Base-by-base conservation (phyloP, 1,284 basidiomycete species). In the Sporisorium iseilematis-ciliati region DNA sequence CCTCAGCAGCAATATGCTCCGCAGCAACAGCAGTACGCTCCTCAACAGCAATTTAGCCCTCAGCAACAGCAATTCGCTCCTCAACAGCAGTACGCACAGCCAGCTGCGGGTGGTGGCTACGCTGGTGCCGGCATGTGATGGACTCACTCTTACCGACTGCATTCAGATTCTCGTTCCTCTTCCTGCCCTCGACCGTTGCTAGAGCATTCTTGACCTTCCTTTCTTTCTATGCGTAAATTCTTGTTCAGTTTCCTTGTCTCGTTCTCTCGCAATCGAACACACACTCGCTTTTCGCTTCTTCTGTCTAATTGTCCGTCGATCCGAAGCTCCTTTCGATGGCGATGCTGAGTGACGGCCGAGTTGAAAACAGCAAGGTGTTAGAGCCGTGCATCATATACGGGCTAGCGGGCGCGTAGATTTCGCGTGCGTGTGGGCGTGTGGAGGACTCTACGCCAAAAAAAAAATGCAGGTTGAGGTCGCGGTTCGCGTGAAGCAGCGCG, bases 401-500 rank as follows among this genome's bases (percentile, higher is more conserved):
- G 31, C 33, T n/a, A 25, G 23, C 26, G 23, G 41, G 35, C 50
- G 49, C 49, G 49, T 41, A 57, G 29, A n/a, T 21, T n/a, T 20
- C 23, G 46, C 16, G 45, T 48, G 33, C 20, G 55, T 45, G 25
- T 51, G 31, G 25, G n/a, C 45, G 57, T 61, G 68, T 71, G 68
- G 62, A 57, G 68, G 49, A 40, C 62, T 71, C 23, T 73, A 67
- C 65, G 70, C 43, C 43, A 46, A 33, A 40, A 35, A 23, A 38
- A 35, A 38, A 12, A 7, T n/a, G 14, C 14, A 31, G 12, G 25
- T 31, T 57, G 65, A 68, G 57, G 51, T 45, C 65, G 65, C 71
- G 71, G 65, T 58, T 74, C 71, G 71, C 71, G 71, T 73, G 57
- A 53, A 57, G 46, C 35, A 46, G 48, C 38, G 53, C 60, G 60